Evolutionary conservation across 352 stramenopile species (phyloP).

Genomic region (Phytophthora brassicae): DNA sequence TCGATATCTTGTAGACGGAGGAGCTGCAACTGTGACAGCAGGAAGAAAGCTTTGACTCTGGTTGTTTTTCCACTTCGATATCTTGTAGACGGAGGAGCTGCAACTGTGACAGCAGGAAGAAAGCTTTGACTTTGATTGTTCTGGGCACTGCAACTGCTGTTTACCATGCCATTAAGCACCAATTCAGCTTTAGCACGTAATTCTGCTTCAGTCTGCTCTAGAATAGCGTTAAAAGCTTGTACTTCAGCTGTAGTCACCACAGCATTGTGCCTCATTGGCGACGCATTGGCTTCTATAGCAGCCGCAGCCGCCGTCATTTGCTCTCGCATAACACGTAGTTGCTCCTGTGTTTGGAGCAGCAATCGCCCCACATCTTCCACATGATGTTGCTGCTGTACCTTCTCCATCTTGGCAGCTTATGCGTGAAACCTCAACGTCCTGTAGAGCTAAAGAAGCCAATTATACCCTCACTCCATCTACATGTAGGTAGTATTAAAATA

Average conservation of each 20-base stretch:
- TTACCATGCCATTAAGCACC: slow-evolving; percentile 70
- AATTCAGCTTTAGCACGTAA: slow-evolving; percentile 81
- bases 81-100: slow-evolving; percentile 10
- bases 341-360: slow-evolving; percentile 79
- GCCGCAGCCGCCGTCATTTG: slow-evolving; percentile 51
- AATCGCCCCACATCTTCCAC: slow-evolving; percentile 82
- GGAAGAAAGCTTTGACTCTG: too few species aligned
- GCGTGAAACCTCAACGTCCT: background rate
- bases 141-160: slow-evolving; percentile 36
- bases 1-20: slow-evolving; percentile 13
- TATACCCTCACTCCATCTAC: slow-evolving; percentile 19
- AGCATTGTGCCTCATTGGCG: slow-evolving; percentile 33
- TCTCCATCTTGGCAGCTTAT: slow-evolving; percentile 53
- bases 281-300: slow-evolving; percentile 34
- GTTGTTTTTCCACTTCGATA: slow-evolving; percentile 13
- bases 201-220: slow-evolving; percentile 68
- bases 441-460: slow-evolving; percentile 20
- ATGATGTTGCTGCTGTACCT: slow-evolving; percentile 77
- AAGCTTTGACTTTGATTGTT: slow-evolving; percentile 25
- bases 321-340: slow-evolving; percentile 73
- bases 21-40: slow-evolving; percentile 13
- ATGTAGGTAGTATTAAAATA: slow-evolving; percentile 41
- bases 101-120: slow-evolving; percentile 29
- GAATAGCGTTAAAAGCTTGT: slow-evolving; percentile 63
- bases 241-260: slow-evolving; percentile 36